Conservation (phyloP, 345 rosid genomes). For the Murraya koenigii region DNA sequence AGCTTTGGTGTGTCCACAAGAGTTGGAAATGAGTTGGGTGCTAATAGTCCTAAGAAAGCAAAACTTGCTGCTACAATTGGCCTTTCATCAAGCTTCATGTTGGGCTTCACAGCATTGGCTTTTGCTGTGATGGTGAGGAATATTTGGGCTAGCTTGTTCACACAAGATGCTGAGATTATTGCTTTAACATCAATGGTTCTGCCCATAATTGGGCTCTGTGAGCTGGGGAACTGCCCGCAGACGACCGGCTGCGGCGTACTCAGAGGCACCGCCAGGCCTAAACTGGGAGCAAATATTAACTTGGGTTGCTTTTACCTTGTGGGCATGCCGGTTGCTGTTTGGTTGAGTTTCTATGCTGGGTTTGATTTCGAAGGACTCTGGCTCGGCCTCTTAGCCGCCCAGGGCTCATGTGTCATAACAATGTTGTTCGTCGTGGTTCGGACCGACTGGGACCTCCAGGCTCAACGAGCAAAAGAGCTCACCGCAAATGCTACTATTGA, state of each 20-base stretch:
- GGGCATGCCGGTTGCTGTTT: conserved; percentile 79
- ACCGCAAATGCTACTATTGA: conserved; percentile 26
- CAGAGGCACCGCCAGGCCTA: conserved; percentile 84
- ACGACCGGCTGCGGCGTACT: conserved; percentile 81
- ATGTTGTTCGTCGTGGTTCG: conserved; percentile 56
- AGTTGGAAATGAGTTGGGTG: conserved; percentile 78
- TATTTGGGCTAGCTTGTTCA: conserved; percentile 73
- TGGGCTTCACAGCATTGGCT: conserved; percentile 53
- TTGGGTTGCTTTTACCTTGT: conserved; percentile 78
- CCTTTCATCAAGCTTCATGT: conserved; percentile 47
- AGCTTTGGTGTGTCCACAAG: conserved; percentile 76
- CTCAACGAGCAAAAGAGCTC: conserved; percentile 51
- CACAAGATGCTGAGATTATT: conserved; percentile 56
- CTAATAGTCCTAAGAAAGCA: conserved; percentile 56
- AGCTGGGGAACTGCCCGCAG: conserved; percentile 89
- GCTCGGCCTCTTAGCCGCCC: conserved; percentile 88
- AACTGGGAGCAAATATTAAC: conserved; percentile 78
- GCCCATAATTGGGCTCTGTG: conserved; percentile 84
- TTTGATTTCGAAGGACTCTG: conserved; percentile 76
- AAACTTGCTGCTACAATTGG: conserved; percentile 57
- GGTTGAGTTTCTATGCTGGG: conserved; percentile 56
- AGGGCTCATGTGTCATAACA: conserved; percentile 58
- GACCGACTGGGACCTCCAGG: conserved; percentile 71
- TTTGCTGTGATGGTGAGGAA: conserved; percentile 56
- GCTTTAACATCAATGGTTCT: conserved; percentile 61